Conservation (phyloP, 345 rosid species). For the Anastatica hierochuntica region DNA sequence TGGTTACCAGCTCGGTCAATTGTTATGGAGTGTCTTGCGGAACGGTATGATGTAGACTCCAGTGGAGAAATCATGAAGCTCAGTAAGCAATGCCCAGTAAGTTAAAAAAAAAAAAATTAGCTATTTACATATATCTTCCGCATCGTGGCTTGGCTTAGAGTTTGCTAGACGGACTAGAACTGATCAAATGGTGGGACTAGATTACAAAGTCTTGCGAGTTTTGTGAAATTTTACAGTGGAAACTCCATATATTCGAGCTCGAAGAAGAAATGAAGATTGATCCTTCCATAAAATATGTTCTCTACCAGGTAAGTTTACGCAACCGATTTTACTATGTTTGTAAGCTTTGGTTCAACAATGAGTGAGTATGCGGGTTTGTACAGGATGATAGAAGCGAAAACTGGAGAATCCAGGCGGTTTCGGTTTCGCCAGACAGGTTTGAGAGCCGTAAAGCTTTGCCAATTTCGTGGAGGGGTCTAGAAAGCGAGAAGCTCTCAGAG, state of each 20-base stretch:
- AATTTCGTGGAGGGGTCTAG: constrained; percentile 64
- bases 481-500: constrained; percentile 52
- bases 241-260: constrained; percentile 70
- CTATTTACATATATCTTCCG: background rate
- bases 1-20: constrained; percentile 88
- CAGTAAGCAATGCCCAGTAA: constrained; percentile 62
- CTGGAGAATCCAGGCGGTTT: constrained; percentile 85
- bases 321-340: background rate
- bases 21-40: constrained; percentile 55
- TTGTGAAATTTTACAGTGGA: constrained; percentile 45
- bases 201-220: background rate
- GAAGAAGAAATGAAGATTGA: constrained; percentile 72
- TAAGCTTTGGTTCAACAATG: background rate
- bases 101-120: constrained; percentile 22
- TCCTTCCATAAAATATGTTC: constrained; percentile 62
- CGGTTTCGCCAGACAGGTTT: constrained; percentile 59
- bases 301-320: constrained; percentile 44
- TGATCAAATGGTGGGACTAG: background rate
- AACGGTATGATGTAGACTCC: constrained; percentile 43
- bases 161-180: background rate
- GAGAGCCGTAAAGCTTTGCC: constrained; percentile 82
- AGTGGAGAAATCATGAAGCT: constrained; percentile 78
- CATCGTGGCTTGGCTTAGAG: background rate
- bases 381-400: constrained; percentile 74
- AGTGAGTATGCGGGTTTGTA: constrained; percentile 9